phyloP scores from a whole-genome alignment of 192 early-diverging fungal genomes.

The Coemansia sp. region DNA sequence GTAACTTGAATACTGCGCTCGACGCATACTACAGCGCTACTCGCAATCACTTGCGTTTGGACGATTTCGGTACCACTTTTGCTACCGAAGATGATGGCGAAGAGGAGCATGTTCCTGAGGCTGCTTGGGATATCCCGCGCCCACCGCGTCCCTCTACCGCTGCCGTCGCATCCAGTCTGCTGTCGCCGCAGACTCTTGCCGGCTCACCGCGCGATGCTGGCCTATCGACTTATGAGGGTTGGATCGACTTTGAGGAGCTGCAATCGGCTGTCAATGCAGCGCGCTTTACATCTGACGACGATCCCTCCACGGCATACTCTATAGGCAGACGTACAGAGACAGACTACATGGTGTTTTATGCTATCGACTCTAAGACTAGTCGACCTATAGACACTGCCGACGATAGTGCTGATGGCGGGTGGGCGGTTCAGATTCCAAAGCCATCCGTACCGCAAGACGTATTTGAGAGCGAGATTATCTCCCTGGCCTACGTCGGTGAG shows the following conservation, averaged over 20 bases:
- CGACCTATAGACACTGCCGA: background rate
- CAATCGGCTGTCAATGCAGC: conserved; percentile 1
- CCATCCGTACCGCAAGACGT: conserved; percentile 20
- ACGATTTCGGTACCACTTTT: background rate
- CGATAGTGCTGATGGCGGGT: background rate
- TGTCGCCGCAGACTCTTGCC: conserved; percentile 28
- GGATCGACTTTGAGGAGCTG: conserved; percentile 47
- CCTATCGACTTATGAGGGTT: conserved; percentile 26
- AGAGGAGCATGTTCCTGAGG: conserved; percentile 3
- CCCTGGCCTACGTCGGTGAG: conserved; percentile 32
- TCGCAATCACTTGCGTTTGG: background rate
- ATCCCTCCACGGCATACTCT: background rate
- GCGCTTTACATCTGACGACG: background rate
- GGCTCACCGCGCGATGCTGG: conserved; percentile 13
- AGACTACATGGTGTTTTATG: conserved; percentile 45
- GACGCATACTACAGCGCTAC: background rate
- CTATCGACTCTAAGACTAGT: background rate
- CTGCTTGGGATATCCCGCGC: conserved; percentile 2
- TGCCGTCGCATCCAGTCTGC: background rate
- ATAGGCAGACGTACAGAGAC: conserved; percentile 29
- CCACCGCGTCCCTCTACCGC: background rate
- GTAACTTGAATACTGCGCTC: conserved; percentile 23
- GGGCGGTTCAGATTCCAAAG: conserved; percentile 39
- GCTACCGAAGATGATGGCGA: background rate
- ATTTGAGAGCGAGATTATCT: conserved; percentile 46